These are phyloP conservation scores for Cryptosporidium ryanae DNA, from an alignment of 169 alveolate species.

Conservation along the genomic window DNA sequence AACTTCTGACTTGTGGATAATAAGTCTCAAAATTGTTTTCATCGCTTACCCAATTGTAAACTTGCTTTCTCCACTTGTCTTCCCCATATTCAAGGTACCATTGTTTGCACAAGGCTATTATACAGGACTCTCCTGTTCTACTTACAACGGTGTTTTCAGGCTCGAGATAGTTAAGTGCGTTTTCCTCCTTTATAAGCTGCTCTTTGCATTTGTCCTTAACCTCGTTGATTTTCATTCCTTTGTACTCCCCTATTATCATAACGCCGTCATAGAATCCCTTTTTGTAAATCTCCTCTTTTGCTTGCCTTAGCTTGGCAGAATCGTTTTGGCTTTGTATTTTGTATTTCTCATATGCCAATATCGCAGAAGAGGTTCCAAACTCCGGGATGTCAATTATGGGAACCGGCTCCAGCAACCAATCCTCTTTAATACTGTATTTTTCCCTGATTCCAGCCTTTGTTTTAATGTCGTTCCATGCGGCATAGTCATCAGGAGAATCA, in stretches of 20 bases:
- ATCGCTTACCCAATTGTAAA: slow-evolving; percentile 88
- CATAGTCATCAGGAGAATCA: slow-evolving; percentile 99
- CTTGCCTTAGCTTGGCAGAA: slow-evolving; percentile 91
- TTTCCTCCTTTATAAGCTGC: slow-evolving; percentile 78
- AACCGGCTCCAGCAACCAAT: slow-evolving; percentile 87
- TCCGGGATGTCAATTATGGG: slow-evolving; percentile 76
- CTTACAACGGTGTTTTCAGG: slow-evolving; percentile 96
- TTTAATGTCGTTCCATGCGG: slow-evolving; percentile 91
- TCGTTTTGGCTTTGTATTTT: slow-evolving; percentile 92
- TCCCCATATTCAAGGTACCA: slow-evolving; percentile 99
- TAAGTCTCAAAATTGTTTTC: slow-evolving; percentile 75
- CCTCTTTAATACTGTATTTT: slow-evolving; percentile 88
- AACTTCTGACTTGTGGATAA: slow-evolving; percentile 77
- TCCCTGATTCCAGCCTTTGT: slow-evolving; percentile 90
- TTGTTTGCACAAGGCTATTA: slow-evolving; percentile 95
- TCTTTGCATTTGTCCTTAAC: slow-evolving; percentile 84
- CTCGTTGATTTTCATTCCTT: slow-evolving; percentile 88
- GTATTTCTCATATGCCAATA: slow-evolving; percentile 82
- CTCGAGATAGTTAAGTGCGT: slow-evolving; percentile 92
- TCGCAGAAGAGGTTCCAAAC: slow-evolving; percentile 84
- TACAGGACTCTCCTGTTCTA: slow-evolving; percentile 95
- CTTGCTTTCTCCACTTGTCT: slow-evolving; percentile 93
- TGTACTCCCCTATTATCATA: slow-evolving; percentile 91
- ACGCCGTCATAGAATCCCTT: slow-evolving; percentile 97
- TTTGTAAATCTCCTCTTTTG: slow-evolving; percentile 95